A percentile compares a stretch with the other conserved stretches of the same genome.
phyloP scores from a whole-genome alignment of 2,329 filamentous ascomycete species.

The Parafenestella ontariensis region DNA sequence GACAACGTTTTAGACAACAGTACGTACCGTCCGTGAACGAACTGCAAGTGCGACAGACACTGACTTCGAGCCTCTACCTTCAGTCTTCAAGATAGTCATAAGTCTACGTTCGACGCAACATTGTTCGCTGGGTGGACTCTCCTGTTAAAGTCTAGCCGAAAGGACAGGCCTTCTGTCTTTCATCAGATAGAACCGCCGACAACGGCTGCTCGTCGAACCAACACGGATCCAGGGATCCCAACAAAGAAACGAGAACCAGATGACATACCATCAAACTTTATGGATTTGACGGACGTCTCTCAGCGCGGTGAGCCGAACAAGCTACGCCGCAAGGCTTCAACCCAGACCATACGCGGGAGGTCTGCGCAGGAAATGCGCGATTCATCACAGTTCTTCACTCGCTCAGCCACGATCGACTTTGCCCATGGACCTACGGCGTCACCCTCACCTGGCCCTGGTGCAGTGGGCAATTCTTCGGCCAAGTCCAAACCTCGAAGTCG shows the following conservation, averaged over 20 bases:
- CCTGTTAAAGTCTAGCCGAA: constrained; percentile 30
- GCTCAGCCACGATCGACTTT: constrained; percentile 25
- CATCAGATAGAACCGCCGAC: constrained; percentile 13
- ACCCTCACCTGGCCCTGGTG: background rate
- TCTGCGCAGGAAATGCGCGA: constrained; percentile 13
- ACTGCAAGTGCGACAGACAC: background rate
- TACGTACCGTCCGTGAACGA: background rate
- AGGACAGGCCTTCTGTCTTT: constrained; percentile 24
- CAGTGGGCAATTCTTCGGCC: background rate
- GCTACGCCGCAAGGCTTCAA: constrained; percentile 29
- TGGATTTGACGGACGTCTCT: constrained; percentile 29
- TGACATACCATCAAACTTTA: constrained; percentile 25
- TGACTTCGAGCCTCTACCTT: background rate
- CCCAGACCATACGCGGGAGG: constrained; percentile 14
- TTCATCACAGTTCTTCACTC: constrained; percentile 21
- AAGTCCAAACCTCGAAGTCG: constrained; percentile 12
- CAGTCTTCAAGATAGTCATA: constrained; percentile 31
- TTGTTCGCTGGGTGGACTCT: constrained; percentile 36
- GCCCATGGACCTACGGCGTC: constrained; percentile 4
- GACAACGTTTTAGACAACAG: constrained; percentile 35
- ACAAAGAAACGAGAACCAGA: background rate
- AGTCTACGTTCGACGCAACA: constrained; percentile 24
- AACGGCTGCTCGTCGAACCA: constrained; percentile 10
- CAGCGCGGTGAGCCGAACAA: constrained; percentile 14
- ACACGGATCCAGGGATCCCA: constrained; percentile 19